Evolutionary conservation across 495 filamentous ascomycete genomes (phyloP).

Genomic region (Penicillium silybi): DNA sequence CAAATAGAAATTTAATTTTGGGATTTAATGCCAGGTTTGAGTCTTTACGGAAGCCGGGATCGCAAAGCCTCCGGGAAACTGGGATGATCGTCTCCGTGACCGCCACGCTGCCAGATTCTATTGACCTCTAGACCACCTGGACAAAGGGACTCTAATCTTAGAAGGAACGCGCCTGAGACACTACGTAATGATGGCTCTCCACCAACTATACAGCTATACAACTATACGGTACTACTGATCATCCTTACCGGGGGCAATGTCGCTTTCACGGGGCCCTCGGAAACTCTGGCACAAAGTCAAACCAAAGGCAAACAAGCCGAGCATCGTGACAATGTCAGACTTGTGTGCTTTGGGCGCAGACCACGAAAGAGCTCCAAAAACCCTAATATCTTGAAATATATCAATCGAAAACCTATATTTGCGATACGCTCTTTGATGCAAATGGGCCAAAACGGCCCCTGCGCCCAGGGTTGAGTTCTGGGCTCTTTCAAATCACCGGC

Average conservation of each 20-base stretch:
- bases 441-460: background rate
- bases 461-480: background rate
- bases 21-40: background rate
- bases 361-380: background rate
- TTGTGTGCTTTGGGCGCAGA: background rate
- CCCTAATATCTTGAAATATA: background rate
- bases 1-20: background rate
- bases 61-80: background rate
- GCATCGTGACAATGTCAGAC: background rate
- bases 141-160: conserved; percentile 1
- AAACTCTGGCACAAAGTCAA: conserved; percentile 5
- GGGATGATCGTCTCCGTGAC: conserved; percentile 9
- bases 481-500: background rate
- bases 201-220: background rate
- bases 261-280: background rate
- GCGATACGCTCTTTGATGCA: background rate
- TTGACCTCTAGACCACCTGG: conserved; percentile 3
- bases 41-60: background rate
- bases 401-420: background rate
- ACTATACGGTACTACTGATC: background rate
- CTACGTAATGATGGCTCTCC: conserved; percentile 8
- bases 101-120: background rate
- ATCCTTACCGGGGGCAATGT: background rate
- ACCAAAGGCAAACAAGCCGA: background rate
- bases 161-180: conserved; percentile 3